Evolutionary conservation across 2,329 filamentous ascomycete genomes (phyloP).

Genomic region (Davidsoniella australis): DNA sequence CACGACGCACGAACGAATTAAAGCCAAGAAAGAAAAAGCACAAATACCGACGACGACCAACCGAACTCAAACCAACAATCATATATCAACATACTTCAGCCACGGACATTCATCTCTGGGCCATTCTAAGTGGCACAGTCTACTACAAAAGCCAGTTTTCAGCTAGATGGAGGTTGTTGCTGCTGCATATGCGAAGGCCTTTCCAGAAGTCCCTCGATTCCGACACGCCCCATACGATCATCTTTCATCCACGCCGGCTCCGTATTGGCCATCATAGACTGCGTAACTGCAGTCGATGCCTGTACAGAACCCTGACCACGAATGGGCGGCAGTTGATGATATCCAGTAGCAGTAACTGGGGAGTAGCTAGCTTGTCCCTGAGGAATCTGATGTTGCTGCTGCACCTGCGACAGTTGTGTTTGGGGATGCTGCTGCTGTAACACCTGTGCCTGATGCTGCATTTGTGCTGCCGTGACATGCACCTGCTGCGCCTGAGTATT

Average conservation of each 20-base stretch:
- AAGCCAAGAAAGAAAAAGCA: slow-evolving; percentile 1
- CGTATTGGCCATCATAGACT: slow-evolving; percentile 4
- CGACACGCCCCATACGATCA: slow-evolving; percentile 35
- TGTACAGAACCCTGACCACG: slow-evolving; percentile 18
- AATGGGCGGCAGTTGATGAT: slow-evolving; percentile 30
- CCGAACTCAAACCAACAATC: too few relatives aligned
- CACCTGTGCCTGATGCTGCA: slow-evolving; percentile 1
- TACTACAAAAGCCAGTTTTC: not conserved
- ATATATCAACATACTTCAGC: too few relatives aligned
- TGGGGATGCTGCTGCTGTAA: slow-evolving; percentile 12
- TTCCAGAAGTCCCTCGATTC: slow-evolving; percentile 46
- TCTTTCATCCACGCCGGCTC: slow-evolving; percentile 24
- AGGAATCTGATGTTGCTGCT: slow-evolving; percentile 5
- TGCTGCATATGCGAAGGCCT: slow-evolving; percentile 25
- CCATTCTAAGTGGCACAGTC: not conserved
- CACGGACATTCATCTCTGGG: too few relatives aligned
- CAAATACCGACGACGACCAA: not conserved
- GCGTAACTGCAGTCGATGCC: not conserved
- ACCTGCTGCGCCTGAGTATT: slow-evolving; percentile 1
- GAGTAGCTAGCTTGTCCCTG: not conserved
- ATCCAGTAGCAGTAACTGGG: slow-evolving; percentile 12
- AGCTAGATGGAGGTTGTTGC: slow-evolving; percentile 14
- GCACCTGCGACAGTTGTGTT: slow-evolving; percentile 3
- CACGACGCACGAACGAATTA: not conserved
- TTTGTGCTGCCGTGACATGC: not conserved